phyloP scores from a whole-genome alignment of 179 eudicot genomes.

The Kewa caespitosa region DNA sequence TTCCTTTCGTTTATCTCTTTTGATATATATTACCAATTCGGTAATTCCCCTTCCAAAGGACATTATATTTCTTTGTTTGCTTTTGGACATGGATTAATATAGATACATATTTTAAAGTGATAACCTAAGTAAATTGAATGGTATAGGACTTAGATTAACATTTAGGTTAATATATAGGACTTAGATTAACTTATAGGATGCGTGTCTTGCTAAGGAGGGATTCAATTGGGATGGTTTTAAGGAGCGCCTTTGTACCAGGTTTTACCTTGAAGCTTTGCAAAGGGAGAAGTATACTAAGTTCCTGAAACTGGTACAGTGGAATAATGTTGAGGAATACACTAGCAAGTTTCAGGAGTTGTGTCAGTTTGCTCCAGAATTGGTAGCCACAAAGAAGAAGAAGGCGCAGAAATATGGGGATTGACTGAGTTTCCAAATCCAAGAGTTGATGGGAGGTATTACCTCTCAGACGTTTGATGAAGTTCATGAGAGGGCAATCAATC shows the following conservation, averaged over 20 bases:
- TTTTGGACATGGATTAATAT: too few species aligned
- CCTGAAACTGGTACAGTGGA: not conserved
- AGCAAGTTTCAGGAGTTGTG: not conserved
- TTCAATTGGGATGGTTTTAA: not conserved
- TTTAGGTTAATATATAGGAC: too few species aligned
- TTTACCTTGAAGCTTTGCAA: not conserved
- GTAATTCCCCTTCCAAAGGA: too few species aligned
- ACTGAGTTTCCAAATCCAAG: not conserved
- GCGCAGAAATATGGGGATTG: not conserved
- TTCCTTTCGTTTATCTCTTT: too few species aligned
- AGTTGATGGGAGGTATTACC: not conserved
- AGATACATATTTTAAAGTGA: too few species aligned
- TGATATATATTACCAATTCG: too few species aligned
- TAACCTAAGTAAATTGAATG: too few species aligned
- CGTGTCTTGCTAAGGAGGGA: not conserved
- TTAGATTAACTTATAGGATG: not conserved
- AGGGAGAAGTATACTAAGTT: not conserved
- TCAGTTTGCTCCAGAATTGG: not conserved
- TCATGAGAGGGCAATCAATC: not conserved
- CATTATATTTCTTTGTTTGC: too few species aligned
- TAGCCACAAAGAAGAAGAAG: not conserved
- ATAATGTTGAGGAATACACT: not conserved
- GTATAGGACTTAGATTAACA: too few species aligned
- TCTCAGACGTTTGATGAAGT: not conserved
- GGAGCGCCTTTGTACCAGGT: not conserved